Evolutionary conservation across 2,329 filamentous ascomycete genomes (phyloP).

Genomic region (Apiospora hydei): DNA sequence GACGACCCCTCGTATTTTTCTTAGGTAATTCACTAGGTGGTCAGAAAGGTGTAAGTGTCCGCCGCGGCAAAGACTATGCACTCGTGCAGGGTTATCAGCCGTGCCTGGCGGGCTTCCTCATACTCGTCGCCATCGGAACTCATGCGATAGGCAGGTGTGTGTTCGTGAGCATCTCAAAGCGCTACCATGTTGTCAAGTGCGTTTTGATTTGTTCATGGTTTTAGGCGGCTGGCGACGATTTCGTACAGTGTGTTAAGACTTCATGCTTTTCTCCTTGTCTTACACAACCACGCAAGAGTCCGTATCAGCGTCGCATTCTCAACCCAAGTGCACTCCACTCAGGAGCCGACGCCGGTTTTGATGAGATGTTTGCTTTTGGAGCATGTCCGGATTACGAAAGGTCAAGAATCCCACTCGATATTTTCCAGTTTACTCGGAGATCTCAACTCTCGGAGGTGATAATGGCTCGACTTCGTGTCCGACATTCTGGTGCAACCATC

Average conservation of each 20-base stretch:
- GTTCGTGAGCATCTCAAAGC: too few relatives aligned
- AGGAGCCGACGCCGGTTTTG: background rate
- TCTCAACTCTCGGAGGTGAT: background rate
- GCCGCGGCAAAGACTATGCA: background rate
- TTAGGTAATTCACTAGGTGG: conserved; percentile 6
- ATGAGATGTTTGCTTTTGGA: background rate
- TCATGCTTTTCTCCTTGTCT: background rate
- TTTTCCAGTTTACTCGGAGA: background rate
- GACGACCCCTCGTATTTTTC: conserved; percentile 11
- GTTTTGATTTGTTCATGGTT: background rate
- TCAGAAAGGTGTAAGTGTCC: background rate
- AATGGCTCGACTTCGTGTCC: background rate
- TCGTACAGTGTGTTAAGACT: too few relatives aligned
- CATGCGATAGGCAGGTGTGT: background rate
- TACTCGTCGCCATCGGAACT: background rate
- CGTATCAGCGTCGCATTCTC: background rate
- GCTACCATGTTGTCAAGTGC: background rate
- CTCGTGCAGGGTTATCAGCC: background rate
- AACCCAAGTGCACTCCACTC: background rate
- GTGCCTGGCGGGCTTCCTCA: too few relatives aligned
- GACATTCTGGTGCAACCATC: background rate
- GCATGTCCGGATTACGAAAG: background rate
- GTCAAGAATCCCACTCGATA: background rate
- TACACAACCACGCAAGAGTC: background rate
- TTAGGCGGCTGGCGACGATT: too few relatives aligned